Evolutionary conservation across 1,284 basidiomycete genomes (phyloP).

Genomic region (Cerrena zonata): DNA sequence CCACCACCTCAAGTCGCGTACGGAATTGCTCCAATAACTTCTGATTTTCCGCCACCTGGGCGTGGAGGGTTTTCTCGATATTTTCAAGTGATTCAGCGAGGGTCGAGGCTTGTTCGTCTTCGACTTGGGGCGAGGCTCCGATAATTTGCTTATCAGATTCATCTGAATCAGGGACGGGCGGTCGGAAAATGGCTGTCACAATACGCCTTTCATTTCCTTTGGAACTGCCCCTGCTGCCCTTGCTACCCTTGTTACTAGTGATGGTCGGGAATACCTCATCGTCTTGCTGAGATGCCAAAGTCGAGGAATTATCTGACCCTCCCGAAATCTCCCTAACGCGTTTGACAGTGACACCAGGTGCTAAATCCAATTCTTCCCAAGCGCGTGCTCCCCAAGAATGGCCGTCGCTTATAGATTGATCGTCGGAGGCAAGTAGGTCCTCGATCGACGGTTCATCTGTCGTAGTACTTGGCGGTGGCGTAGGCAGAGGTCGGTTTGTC

Average conservation of each 20-base stretch:
- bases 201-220: slow-evolving; percentile 23
- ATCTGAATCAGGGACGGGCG: slow-evolving; percentile 4
- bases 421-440: slow-evolving; percentile 35
- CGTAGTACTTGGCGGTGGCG: slow-evolving; percentile 8
- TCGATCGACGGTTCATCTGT: slow-evolving; percentile 44
- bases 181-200: slow-evolving; percentile 29
- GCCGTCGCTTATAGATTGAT: slow-evolving; percentile 2
- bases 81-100: neutral
- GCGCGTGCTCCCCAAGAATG: slow-evolving; percentile 36
- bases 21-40: slow-evolving; percentile 25
- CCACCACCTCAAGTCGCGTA: slow-evolving; percentile 22
- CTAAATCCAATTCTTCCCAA: slow-evolving; percentile 36
- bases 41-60: slow-evolving; percentile 21
- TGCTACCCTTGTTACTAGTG: slow-evolving; percentile 19
- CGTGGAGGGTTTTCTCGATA: slow-evolving; percentile 14
- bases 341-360: slow-evolving; percentile 34
- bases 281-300: slow-evolving; percentile 2
- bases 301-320: slow-evolving; percentile 2
- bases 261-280: neutral
- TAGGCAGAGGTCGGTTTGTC: slow-evolving; percentile 12
- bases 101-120: neutral
- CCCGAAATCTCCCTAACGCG: slow-evolving; percentile 16
- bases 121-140: neutral
- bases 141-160: neutral
- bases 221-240: slow-evolving; percentile 18